These are phyloP conservation scores for Ganoderma sp. DNA, from an alignment of 1,284 basidiomycete species.

Conservation along the genomic window DNA sequence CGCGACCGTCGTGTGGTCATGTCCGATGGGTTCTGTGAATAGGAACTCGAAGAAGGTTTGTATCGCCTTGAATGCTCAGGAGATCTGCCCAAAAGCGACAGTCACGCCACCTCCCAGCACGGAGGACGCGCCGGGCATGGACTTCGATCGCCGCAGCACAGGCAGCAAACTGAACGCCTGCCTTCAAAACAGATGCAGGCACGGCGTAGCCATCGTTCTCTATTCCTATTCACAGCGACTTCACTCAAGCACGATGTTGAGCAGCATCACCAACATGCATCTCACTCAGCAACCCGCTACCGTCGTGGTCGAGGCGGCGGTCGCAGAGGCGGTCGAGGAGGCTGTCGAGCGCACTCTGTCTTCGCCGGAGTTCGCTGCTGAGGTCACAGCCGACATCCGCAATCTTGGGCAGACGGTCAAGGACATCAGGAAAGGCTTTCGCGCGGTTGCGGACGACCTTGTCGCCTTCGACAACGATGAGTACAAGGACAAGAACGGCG, in stretches of 20 bases:
- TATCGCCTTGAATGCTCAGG: not conserved
- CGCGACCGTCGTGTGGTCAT: not conserved
- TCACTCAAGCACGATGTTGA: not conserved
- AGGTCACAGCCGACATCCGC: not conserved
- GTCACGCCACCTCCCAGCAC: too few species aligned
- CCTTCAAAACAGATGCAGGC: not conserved
- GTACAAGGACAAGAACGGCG: not conserved
- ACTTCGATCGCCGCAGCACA: not conserved
- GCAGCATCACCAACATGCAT: not conserved
- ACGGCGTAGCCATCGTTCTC: not conserved
- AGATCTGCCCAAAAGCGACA: not conserved
- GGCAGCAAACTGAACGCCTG: not conserved
- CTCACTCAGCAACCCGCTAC: not conserved
- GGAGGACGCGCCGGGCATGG: too few species aligned
- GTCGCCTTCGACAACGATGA: not conserved
- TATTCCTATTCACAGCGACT: not conserved
- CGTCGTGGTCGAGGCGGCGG: not conserved
- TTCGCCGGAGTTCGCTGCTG: not conserved
- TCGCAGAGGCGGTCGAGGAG: not conserved
- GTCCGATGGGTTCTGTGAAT: not conserved
- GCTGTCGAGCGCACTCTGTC: not conserved
- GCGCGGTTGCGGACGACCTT: not conserved
- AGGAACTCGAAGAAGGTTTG: not conserved
- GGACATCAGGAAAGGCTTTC: not conserved
- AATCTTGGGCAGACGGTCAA: slow-evolving; percentile 1